Percentiles rank a stretch among this genome's conserved stretches.
Conservation (phyloP, 2,329 filamentous ascomycete genomes). For the Exophiala calicioides region DNA sequence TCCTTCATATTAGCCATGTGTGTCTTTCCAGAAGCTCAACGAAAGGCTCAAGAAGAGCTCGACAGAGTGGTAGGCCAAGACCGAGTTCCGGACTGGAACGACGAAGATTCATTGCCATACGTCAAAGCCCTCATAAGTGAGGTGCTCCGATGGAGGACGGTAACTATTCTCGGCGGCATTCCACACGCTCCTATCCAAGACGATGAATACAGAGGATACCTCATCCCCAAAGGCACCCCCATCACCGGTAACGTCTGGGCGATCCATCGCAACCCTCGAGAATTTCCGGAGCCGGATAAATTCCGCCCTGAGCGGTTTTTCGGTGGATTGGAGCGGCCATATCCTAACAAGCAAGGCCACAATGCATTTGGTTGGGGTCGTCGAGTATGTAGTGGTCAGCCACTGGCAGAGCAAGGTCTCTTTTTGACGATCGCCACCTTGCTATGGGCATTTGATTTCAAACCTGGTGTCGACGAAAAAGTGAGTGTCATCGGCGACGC, state of each 20-base stretch:
- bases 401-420: slow-evolving; percentile 60
- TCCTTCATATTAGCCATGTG: slow-evolving; percentile 35
- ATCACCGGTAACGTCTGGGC: slow-evolving; percentile 30
- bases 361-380: slow-evolving; percentile 62
- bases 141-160: slow-evolving; percentile 39
- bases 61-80: slow-evolving; percentile 44
- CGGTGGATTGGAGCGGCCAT: slow-evolving; percentile 40
- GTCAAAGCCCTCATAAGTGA: slow-evolving; percentile 43
- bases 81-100: slow-evolving; percentile 40
- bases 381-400: slow-evolving; percentile 56
- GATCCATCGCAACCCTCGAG: slow-evolving; percentile 37
- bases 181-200: slow-evolving; percentile 44
- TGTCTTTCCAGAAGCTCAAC: slow-evolving; percentile 51
- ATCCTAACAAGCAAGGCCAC: slow-evolving; percentile 53
- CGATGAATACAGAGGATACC: slow-evolving; percentile 52
- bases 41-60: slow-evolving; percentile 48
- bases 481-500: slow-evolving; percentile 8
- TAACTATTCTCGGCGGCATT: slow-evolving; percentile 38
- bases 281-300: slow-evolving; percentile 41
- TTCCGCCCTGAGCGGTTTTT: slow-evolving; percentile 51
- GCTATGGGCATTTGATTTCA: slow-evolving; percentile 60
- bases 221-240: slow-evolving; percentile 51
- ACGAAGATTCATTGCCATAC: slow-evolving; percentile 41
- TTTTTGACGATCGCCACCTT: slow-evolving; percentile 60
- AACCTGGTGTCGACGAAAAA: slow-evolving; percentile 40